A percentile compares a stretch with the other conserved stretches of the same genome.
These are phyloP conservation scores for Rhododendron williamsianum DNA, from an alignment of 148 eudicot species.

Conservation along the genomic window DNA sequence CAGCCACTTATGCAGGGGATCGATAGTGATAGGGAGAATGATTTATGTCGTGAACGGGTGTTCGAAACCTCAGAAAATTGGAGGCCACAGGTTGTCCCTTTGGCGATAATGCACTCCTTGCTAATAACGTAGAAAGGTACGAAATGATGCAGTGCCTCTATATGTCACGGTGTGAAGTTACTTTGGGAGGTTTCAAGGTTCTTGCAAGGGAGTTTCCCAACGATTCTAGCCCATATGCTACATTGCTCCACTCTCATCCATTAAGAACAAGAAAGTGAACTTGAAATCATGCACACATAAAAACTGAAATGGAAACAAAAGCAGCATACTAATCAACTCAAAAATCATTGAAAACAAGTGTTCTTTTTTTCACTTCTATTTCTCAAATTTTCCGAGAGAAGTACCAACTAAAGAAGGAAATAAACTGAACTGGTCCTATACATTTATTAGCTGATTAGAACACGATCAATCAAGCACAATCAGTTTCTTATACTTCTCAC, in stretches of 20 bases:
- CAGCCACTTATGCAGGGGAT: neutral
- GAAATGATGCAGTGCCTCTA: neutral
- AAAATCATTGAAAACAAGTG: neutral
- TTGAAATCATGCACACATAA: neutral
- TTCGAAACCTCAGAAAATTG: neutral
- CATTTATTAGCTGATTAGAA: neutral
- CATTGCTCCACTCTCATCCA: too few relatives aligned
- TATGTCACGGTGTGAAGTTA: neutral
- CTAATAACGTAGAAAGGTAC: neutral
- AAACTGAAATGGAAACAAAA: neutral
- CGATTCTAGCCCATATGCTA: too few relatives aligned
- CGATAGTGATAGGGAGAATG: neutral
- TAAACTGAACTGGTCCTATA: neutral
- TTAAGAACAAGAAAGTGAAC: neutral
- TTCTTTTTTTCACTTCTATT: neutral
- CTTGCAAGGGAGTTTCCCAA: neutral
- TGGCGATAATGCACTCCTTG: neutral
- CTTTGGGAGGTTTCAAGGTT: neutral
- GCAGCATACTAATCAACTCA: neutral
- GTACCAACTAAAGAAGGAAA: neutral
- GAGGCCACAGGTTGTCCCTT: neutral
- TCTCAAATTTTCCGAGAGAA: neutral
- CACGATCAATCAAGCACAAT: constrained; percentile 23
- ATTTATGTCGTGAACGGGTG: neutral
- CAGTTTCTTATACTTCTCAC: constrained; percentile 26